Conservation (phyloP, 352 stramenopile genomes). For the Phytophthora rubi region DNA sequence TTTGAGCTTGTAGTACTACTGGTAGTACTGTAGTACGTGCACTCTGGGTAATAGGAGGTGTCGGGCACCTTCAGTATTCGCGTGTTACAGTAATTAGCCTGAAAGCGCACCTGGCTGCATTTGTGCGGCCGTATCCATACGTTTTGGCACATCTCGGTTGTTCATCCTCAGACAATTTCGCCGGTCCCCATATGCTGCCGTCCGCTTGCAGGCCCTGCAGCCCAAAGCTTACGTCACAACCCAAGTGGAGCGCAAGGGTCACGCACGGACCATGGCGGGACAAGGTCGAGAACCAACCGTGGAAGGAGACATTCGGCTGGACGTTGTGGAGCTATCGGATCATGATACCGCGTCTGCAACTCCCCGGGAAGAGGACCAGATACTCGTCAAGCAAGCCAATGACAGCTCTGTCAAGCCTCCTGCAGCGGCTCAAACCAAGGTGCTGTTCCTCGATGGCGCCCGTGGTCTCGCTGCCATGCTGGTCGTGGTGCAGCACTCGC, state of each 20-base stretch:
- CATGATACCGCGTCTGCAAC: slow-evolving; percentile 1
- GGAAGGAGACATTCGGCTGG: slow-evolving; percentile 2
- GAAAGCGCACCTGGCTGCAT: no score
- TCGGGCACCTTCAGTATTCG: no score
- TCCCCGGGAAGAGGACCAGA: slow-evolving; percentile 15
- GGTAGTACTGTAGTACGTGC: no score
- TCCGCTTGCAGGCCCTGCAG: background rate
- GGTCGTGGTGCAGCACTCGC: slow-evolving; percentile 27
- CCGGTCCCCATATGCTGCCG: background rate
- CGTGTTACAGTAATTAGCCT: no score
- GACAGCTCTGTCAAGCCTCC: background rate
- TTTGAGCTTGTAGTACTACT: background rate
- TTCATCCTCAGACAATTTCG: background rate
- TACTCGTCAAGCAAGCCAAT: slow-evolving; percentile 11
- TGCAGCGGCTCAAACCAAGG: slow-evolving; percentile 16
- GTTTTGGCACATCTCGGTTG: slow-evolving; percentile 1
- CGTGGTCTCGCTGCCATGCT: slow-evolving; percentile 31
- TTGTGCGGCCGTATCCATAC: background rate
- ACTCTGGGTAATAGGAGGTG: no score
- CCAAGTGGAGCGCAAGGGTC: slow-evolving; percentile 8
- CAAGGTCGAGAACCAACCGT: background rate
- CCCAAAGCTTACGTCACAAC: background rate
- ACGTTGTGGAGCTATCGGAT: slow-evolving; percentile 8
- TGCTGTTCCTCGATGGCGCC: slow-evolving; percentile 27
- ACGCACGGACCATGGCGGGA: background rate